Percentiles rank a stretch among this genome's conserved stretches.
These are phyloP conservation scores for Corymbia calophylla DNA, from an alignment of 441 rosid genomes.

Conservation along the genomic window DNA sequence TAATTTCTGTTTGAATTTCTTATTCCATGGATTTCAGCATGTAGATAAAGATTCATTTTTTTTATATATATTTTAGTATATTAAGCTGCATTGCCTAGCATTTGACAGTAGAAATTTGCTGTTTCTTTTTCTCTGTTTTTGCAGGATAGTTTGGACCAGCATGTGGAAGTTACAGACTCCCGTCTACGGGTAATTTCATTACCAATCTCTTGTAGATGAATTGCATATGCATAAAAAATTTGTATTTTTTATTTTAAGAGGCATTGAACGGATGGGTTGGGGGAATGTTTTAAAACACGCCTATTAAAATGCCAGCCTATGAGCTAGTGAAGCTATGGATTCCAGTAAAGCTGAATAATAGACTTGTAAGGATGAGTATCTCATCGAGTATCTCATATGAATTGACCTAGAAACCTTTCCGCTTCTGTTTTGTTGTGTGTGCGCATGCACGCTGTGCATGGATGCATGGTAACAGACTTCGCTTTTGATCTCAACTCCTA, in stretches of 20 bases:
- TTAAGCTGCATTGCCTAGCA: neutral
- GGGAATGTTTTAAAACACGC: neutral
- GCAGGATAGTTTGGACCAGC: conserved; percentile 94
- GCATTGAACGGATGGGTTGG: neutral
- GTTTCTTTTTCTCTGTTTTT: neutral
- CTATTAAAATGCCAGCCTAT: neutral
- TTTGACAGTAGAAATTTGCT: neutral
- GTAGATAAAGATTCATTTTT: neutral
- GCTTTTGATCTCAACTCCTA: neutral
- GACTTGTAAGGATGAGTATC: neutral
- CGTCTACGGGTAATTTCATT: conserved; percentile 59
- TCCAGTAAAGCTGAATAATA: neutral
- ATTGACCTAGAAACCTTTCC: neutral
- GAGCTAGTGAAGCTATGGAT: neutral
- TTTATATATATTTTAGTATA: neutral
- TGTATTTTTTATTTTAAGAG: neutral
- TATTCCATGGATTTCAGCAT: neutral
- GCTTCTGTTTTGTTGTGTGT: neutral
- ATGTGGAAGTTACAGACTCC: conserved; percentile 87
- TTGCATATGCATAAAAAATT: neutral
- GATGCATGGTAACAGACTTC: neutral
- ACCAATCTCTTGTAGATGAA: neutral
- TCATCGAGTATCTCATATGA: neutral
- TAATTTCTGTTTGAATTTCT: neutral
- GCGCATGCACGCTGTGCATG: neutral